Evolutionary conservation across 2,329 filamentous ascomycete genomes (phyloP).

Genomic region (Cephalotrichum gorgonifer): DNA sequence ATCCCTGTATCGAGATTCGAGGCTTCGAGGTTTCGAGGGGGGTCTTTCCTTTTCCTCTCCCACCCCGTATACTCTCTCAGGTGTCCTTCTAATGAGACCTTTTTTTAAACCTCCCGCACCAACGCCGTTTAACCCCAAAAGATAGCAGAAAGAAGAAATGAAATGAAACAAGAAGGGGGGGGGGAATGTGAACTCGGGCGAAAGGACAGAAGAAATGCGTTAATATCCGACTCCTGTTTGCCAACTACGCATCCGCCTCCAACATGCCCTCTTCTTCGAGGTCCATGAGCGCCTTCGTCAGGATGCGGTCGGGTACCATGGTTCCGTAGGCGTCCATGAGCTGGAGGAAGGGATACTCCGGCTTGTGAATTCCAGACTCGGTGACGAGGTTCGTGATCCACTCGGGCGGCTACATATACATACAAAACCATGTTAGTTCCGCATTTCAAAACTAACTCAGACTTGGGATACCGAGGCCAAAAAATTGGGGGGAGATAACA

Average conservation of each 20-base stretch:
- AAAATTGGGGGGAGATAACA: conserved; percentile 15
- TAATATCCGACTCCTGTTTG: not conserved
- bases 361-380: conserved; percentile 61
- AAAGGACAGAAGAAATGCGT: no score
- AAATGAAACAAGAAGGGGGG: no score
- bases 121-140: no score
- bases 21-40: no score
- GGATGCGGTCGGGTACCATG: conserved; percentile 14
- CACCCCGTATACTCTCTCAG: no score
- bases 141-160: no score
- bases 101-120: no score
- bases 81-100: no score
- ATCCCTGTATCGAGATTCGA: no score
- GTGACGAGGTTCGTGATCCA: conserved; percentile 46
- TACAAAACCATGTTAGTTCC: not conserved
- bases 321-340: conserved; percentile 52
- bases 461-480: no score
- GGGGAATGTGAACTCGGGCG: no score
- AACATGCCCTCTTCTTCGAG: conserved; percentile 4
- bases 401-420: conserved; percentile 44
- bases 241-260: not conserved
- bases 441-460: not conserved
- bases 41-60: no score
- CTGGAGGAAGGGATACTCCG: conserved; percentile 60
- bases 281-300: conserved; percentile 9